These are phyloP conservation scores for Pinus tabuliformis DNA, from an alignment of 75 land plant species.

Conservation along the genomic window DNA sequence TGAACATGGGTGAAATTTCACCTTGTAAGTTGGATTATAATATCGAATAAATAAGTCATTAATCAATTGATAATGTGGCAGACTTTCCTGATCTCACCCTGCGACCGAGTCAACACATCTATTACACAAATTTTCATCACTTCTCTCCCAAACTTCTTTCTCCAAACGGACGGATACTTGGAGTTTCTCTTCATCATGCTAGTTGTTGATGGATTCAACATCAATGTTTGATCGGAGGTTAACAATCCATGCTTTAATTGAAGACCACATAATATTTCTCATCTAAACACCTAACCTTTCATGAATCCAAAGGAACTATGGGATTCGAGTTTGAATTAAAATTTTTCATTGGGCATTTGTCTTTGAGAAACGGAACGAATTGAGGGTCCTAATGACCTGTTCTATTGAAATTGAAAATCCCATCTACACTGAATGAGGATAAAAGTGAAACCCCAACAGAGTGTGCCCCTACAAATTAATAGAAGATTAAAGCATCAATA, in stretches of 20 bases:
- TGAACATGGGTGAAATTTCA: no score
- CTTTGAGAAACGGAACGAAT: neutral
- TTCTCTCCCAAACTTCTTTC: slow-evolving; percentile 2
- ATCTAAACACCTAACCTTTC: slow-evolving; percentile 14
- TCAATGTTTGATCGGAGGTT: slow-evolving; percentile 15
- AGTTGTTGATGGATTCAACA: neutral
- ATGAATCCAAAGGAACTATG: slow-evolving; percentile 8
- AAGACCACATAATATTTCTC: slow-evolving; percentile 16
- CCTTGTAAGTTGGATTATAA: no score
- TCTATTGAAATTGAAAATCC: neutral
- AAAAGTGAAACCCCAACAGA: slow-evolving; percentile 51
- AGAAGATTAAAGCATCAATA: neutral
- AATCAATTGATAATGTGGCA: no score
- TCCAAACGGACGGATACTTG: neutral
- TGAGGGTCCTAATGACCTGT: neutral
- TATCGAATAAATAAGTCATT: neutral
- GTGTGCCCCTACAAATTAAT: slow-evolving; percentile 46
- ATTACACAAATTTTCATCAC: slow-evolving; percentile 18
- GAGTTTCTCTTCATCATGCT: neutral
- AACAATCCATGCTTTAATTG: slow-evolving; percentile 11
- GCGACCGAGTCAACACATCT: slow-evolving; percentile 9
- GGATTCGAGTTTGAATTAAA: neutral
- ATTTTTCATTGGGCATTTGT: neutral
- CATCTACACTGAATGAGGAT: slow-evolving; percentile 19
- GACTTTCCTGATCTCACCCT: slow-evolving; percentile 12